Evolutionary conservation across 2,329 filamentous ascomycete genomes (phyloP), one percentile per base, ranked within the genome.

Genomic region (Colletotrichum lindemuthianum): DNA sequence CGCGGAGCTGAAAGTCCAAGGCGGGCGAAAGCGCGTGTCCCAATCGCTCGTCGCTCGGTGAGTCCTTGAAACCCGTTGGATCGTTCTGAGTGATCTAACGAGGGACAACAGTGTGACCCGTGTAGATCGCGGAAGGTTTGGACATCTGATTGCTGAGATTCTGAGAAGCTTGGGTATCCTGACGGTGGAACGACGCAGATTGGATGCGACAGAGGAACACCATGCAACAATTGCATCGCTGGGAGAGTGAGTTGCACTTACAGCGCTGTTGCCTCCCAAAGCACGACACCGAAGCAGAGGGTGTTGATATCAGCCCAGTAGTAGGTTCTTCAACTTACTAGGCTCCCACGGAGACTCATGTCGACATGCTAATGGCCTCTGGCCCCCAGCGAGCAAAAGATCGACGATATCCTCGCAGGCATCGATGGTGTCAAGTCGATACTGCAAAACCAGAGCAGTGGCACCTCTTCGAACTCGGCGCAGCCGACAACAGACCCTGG

Each of bases 221-320:
- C 74, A 6, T 76, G 74, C 59, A 71, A 75, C 3, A 78, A 77
- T 53, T 79, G 77, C 56, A 33, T 70, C 9, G 70, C 74, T 10
- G 70, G 74, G 40, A 70, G 73, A 41, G 58, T 78, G 11, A 48
- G 69, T 8, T 77, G 77, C 61, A 76, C 73, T 5, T 72, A 78
- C 52, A 74, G 74, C 33, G 39, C 68, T 1, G 63, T 77, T 13
- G 61, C 72, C 5, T 63, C 73, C 4, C 72, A 69, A 39, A 48
- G 69, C 41, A 51, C 70, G 41, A 15, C 70, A 15, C 40, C 72
- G 1, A 75, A 73, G 60, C 76, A 77, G 54, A 73, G 77, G 41
- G 72, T 78, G 3, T 59, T 77, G 43, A 73, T 79, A 33, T 78
- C 77, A 4, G 69, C 74, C 43, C 66, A 77, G 67, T 78, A 79